These are phyloP conservation scores for Polysphondylium violaceum DNA, from an alignment of 78 protist species.

Conservation along the genomic window DNA sequence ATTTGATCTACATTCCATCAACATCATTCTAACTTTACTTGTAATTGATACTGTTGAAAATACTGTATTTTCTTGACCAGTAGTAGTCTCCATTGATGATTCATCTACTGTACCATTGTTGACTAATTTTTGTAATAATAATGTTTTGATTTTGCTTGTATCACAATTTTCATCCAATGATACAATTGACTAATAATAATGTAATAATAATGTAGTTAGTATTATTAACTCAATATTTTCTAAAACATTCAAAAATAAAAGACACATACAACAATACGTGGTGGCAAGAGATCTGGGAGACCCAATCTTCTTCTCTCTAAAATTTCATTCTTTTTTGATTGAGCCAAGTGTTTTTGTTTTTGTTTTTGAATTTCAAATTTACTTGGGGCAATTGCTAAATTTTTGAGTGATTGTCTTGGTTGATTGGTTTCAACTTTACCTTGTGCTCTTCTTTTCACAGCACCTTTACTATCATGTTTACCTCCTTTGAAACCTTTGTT, in stretches of 20 bases:
- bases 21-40: constrained; percentile 46
- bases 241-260: background rate
- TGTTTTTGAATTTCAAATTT: background rate
- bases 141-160: constrained; percentile 7
- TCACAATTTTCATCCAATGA: constrained; percentile 19
- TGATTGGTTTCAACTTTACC: constrained; percentile 63
- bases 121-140: constrained; percentile 14
- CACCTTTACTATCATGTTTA: constrained; percentile 78
- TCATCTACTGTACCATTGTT: background rate
- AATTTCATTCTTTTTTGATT: constrained; percentile 45
- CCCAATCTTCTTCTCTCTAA: constrained; percentile 57
- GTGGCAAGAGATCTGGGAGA: constrained; percentile 54
- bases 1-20: constrained; percentile 23
- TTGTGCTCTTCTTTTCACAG: constrained; percentile 54
- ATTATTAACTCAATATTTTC: background rate
- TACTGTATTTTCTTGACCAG: too few relatives aligned
- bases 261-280: constrained; percentile 27
- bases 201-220: background rate
- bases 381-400: background rate
- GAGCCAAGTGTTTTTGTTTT: background rate
- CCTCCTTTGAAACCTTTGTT: constrained; percentile 69
- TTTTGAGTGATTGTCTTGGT: constrained; percentile 39
- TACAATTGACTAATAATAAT: constrained; percentile 13
- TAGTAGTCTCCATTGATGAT: background rate
- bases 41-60: background rate